Percentiles rank a stretch among this genome's conserved stretches.
Conservation (phyloP, 1,284 basidiomycete species). For the Heterobasidion annosum region DNA sequence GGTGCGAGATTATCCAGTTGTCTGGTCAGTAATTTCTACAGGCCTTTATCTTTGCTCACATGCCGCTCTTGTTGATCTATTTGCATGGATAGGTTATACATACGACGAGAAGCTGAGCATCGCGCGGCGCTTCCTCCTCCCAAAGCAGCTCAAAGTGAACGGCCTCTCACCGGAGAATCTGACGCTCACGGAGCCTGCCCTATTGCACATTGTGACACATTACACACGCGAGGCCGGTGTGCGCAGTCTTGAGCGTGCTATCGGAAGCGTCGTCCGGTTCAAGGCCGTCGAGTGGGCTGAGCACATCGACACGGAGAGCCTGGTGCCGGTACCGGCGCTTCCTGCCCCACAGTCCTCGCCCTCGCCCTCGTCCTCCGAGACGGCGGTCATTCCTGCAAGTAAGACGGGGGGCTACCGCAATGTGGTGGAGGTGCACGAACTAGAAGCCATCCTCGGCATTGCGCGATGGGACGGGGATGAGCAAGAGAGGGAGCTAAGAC, state of each 20-base stretch:
- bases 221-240: conserved; percentile 91
- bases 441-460: conserved; percentile 82
- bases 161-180: conserved; percentile 40
- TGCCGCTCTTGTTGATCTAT: not conserved
- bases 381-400: too few species aligned
- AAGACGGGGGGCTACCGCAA: conserved; percentile 44
- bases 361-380: conserved; percentile 4
- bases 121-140: conserved; percentile 75
- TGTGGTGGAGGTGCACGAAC: conserved; percentile 58
- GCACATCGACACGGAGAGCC: conserved; percentile 38
- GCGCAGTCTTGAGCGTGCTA: conserved; percentile 81
- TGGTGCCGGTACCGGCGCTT: conserved; percentile 4
- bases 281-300: conserved; percentile 90
- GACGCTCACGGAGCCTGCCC: conserved; percentile 47
- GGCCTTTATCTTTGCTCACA: not conserved
- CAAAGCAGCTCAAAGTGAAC: conserved; percentile 74
- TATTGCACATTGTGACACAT: conserved; percentile 63
- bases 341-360: conserved; percentile 5
- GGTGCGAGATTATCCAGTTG: conserved; percentile 65
- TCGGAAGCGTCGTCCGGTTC: conserved; percentile 77
- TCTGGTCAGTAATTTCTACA: conserved; percentile 35
- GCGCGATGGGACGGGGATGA: conserved; percentile 79
- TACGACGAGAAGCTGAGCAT: conserved; percentile 90
- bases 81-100: conserved; percentile 60
- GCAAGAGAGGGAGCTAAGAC: conserved; percentile 56